These are phyloP conservation scores for Cynanchum wilfordii DNA, from an alignment of 257 asterid genomes.

Conservation along the genomic window DNA sequence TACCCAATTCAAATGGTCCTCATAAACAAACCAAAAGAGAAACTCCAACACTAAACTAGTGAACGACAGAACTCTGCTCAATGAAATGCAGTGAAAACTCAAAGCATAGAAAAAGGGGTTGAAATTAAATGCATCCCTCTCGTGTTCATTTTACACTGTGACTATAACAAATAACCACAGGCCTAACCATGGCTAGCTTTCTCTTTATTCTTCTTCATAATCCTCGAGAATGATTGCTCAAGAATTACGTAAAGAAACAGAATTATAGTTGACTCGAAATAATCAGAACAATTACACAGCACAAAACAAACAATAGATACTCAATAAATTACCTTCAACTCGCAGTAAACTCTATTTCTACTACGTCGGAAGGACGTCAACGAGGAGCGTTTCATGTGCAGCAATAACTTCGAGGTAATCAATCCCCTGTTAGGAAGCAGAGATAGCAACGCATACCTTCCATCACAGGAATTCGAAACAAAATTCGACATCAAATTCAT, in stretches of 20 bases:
- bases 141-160: no score
- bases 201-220: no score
- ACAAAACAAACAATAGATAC: background rate
- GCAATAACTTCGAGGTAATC: constrained; percentile 19
- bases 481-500: constrained; percentile 32
- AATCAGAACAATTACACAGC: background rate
- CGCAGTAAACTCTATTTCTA: constrained; percentile 41
- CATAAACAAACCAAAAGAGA: background rate
- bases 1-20: background rate
- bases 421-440: constrained; percentile 17
- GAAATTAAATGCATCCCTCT: no score
- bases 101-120: no score
- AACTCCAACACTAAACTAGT: background rate
- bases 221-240: background rate
- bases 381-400: constrained; percentile 16
- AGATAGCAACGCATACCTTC: constrained; percentile 18
- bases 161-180: no score
- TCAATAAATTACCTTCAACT: constrained; percentile 34
- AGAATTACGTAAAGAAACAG: background rate
- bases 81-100: no score
- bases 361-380: constrained; percentile 17
- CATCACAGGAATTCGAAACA: constrained; percentile 24
- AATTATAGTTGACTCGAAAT: no score
- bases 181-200: no score
- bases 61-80: no score